Percentiles rank a stretch among this genome's conserved stretches.
Evolutionary conservation across 306 rosid species (phyloP).

Genomic region (Trichosanthes cucumerina): DNA sequence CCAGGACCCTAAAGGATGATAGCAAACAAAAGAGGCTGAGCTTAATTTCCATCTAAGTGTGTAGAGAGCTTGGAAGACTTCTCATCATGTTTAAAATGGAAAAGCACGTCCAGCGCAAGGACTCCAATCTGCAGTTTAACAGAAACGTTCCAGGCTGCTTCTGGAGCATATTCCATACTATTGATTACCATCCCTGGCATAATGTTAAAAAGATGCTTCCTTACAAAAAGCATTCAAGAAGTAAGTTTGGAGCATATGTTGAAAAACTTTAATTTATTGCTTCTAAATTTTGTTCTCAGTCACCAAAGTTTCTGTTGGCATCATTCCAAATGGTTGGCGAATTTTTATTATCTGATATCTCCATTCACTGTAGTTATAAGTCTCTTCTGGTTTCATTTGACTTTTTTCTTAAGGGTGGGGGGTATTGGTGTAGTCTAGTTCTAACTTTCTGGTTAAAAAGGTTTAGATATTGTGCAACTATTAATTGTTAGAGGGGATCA

Average conservation of each 20-base stretch:
- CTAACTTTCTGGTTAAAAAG: background rate
- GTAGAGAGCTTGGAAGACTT: background rate
- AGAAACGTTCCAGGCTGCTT: conserved; percentile 50
- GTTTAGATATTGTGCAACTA: background rate
- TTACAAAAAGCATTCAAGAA: conserved; percentile 29
- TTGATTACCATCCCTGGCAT: conserved; percentile 62
- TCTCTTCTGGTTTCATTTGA: background rate
- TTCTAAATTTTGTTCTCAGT: background rate
- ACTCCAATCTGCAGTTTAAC: conserved; percentile 27
- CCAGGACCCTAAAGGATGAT: background rate
- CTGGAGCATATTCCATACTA: conserved; percentile 51
- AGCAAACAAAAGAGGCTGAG: conserved; percentile 13
- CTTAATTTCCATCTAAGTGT: background rate
- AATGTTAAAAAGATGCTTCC: conserved; percentile 44
- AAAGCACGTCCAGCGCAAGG: conserved; percentile 31
- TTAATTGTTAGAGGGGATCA: background rate
- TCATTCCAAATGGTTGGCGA: background rate
- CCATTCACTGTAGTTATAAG: background rate
- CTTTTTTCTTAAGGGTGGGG: background rate
- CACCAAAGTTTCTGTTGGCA: background rate
- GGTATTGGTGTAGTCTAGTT: background rate
- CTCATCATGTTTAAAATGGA: conserved; percentile 33
- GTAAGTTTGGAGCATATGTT: conserved; percentile 39
- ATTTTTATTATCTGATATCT: background rate
- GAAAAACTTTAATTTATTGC: conserved; percentile 4